Evolutionary conservation across 768 basidiomycete genomes (phyloP), one percentile per base, ranked within the genome.

Genomic region (Boletus rufocinnamomeus): DNA sequence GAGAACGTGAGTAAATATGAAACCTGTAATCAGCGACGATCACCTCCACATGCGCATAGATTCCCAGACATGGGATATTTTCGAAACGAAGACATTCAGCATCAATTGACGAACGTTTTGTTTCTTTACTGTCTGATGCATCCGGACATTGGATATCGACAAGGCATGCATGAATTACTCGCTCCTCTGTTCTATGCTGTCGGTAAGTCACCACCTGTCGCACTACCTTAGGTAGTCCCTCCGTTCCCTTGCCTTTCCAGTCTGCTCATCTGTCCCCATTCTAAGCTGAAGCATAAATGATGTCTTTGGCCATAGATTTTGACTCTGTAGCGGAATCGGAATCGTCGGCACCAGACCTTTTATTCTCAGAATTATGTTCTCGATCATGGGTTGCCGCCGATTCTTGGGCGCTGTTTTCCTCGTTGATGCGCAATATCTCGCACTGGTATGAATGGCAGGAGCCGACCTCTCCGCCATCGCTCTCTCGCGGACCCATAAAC

Each of bases 31-130:
- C 44, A 52, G 51, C 57, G 57, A 23, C 44, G 23, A 51, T 38
- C 40, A 40, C 38, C 28, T 40, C 54, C 28, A 55, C 54, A 43
- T 47, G 52, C n/a, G 30, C n/a, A 13, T 66, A 96, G 92, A 27
- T 99, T 98, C 69, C 97, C 97, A n/a, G 97, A 99, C 59, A 87
- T 98, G 57, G 80, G 81, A 8, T 99, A 95, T 76, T 99, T 98
- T 73, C 86, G 91, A 28, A 80, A 85, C 25, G 70, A 80, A 25
- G 79, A 85, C 30, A 85, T 95, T 1, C 93, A 96, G 69, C 78
- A 79, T 17, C 84, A 88, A 66, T 77, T 98, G 41, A 92, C 91
- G 0, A 91, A 94, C 64, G 85, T 97, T 21, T 79, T 99, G 11
- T 97, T 95, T 72, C 75, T 98, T 27, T 91, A 89, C 71, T 87